phyloP scores from a whole-genome alignment of 768 basidiomycete species.

The Amanita phalloides region DNA sequence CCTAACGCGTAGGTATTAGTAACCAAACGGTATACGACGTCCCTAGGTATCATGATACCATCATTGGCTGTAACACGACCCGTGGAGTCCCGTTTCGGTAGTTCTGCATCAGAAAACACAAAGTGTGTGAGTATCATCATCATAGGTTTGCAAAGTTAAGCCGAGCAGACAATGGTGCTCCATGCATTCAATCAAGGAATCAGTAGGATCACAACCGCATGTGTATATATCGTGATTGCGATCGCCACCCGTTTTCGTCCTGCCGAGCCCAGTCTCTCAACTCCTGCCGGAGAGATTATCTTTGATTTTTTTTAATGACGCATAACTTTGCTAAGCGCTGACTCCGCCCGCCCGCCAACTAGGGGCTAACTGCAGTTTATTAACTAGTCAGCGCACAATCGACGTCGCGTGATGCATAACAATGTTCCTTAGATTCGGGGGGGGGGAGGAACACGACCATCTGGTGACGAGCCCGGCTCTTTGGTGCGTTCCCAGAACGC shows the following conservation, averaged over 20 bases:
- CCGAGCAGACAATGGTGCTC: background rate
- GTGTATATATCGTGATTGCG: background rate
- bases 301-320: background rate
- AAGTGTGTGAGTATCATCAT: background rate
- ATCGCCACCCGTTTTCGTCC: background rate
- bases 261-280: background rate
- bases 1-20: background rate
- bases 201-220: background rate
- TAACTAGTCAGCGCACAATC: background rate
- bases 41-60: slow-evolving; percentile 3
- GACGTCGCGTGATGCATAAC: background rate
- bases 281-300: background rate
- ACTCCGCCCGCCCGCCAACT: background rate
- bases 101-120: slow-evolving; percentile 1
- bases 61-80: slow-evolving; percentile 1
- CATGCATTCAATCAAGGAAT: background rate
- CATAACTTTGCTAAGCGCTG: background rate
- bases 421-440: background rate
- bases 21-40: background rate
- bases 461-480: background rate
- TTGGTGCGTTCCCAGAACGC: background rate
- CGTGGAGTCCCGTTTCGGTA: background rate
- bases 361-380: background rate
- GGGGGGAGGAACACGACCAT: background rate
- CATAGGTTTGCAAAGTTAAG: background rate